Evolutionary conservation across 1,284 basidiomycete species (phyloP).

Genomic region (Sanghuangporus weigelae): DNA sequence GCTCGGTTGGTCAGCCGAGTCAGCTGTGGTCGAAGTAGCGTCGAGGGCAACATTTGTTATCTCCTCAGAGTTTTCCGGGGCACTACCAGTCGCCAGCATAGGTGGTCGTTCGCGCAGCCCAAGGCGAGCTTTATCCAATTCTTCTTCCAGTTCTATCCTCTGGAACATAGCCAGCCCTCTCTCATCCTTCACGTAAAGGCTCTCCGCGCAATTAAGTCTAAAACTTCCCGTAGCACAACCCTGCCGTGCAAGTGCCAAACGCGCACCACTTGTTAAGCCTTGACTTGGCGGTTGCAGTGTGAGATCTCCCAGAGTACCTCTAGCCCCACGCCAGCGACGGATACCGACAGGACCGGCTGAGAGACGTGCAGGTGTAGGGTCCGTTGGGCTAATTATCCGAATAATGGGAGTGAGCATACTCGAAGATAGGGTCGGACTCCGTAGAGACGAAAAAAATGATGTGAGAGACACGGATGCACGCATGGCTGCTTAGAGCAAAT

Average conservation of each 20-base stretch:
- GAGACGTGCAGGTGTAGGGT: neutral
- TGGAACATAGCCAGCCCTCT: conserved; percentile 8
- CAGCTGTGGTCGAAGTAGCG: neutral
- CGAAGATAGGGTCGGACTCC: neutral
- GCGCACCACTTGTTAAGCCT: conserved; percentile 13
- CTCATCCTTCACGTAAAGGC: conserved; percentile 6
- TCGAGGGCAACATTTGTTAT: neutral
- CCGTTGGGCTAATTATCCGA: neutral
- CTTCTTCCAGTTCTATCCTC: conserved; percentile 7
- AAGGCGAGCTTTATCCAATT: conserved; percentile 6
- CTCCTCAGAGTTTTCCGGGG: neutral
- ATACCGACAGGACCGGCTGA: neutral
- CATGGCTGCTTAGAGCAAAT: neutral
- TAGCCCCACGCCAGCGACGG: conserved; percentile 12
- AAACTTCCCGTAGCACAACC: conserved; percentile 17
- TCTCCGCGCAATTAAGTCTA: conserved; percentile 14
- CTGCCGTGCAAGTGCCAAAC: conserved; percentile 14
- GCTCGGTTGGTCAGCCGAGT: neutral
- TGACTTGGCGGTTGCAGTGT: conserved; percentile 12
- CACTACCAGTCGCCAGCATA: neutral
- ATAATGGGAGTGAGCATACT: conserved; percentile 1
- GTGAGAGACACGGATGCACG: conserved; percentile 12
- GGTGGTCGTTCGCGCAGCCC: conserved; percentile 10
- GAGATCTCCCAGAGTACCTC: conserved; percentile 9
- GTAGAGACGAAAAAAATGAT: conserved; percentile 10